Percentiles rank a stretch among this genome's conserved stretches.
Conservation (phyloP, 768 basidiomycete species). For the Boletus speciosus region DNA sequence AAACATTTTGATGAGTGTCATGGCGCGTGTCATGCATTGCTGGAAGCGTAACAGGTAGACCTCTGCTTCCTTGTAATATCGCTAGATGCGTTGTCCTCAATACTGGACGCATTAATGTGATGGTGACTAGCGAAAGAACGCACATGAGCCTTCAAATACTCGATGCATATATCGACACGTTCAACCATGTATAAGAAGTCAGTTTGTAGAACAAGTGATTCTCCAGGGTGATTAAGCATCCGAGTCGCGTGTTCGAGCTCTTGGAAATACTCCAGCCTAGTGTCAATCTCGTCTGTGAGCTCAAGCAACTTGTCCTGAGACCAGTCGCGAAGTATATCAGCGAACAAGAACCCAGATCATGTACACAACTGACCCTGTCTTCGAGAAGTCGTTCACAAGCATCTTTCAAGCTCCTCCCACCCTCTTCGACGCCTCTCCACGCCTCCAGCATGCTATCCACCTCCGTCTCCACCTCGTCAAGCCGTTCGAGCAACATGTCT, state of each 20-base stretch:
- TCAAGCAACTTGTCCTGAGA: conserved; percentile 70
- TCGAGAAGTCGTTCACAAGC: conserved; percentile 88
- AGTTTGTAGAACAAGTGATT: conserved; percentile 82
- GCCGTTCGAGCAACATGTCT: conserved; percentile 64
- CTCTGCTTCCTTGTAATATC: conserved; percentile 89
- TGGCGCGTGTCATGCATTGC: conserved; percentile 96
- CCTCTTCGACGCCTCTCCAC: conserved; percentile 86
- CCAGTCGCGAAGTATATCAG: conserved; percentile 1
- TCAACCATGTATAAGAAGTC: conserved; percentile 98
- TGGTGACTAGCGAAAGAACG: conserved; percentile 27
- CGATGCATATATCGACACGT: conserved; percentile 90
- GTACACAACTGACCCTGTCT: conserved; percentile 64
- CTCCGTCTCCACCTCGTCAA: conserved; percentile 70
- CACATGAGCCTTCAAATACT: conserved; percentile 84
- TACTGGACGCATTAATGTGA: neutral
- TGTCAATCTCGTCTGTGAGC: conserved; percentile 78
- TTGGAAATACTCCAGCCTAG: conserved; percentile 87
- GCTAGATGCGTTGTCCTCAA: conserved; percentile 41
- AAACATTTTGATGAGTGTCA: conserved; percentile 98
- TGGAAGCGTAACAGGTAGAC: conserved; percentile 95
- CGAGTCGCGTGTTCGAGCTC: conserved; percentile 91
- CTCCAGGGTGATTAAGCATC: conserved; percentile 92
- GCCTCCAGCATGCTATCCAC: conserved; percentile 80
- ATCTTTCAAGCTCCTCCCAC: conserved; percentile 86
- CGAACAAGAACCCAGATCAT: neutral